phyloP scores from a whole-genome alignment of 495 filamentous ascomycete species.

The Trichoderma asperelloides region DNA sequence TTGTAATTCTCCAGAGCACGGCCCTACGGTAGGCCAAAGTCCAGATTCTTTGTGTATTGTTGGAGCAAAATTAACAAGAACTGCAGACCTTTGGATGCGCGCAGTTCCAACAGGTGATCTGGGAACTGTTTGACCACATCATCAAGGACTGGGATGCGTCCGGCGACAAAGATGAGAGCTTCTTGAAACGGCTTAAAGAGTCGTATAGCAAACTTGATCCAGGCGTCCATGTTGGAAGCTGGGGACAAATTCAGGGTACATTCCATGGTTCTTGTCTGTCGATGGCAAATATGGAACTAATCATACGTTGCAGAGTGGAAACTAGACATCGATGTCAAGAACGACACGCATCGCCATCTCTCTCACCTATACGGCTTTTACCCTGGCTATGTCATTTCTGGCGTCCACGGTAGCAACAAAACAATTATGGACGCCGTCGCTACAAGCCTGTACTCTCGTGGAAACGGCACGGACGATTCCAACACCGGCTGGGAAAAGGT shows the following conservation, averaged over 20 bases:
- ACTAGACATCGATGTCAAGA: constrained; percentile 31
- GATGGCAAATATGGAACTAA: background rate
- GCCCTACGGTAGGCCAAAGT: constrained; percentile 25
- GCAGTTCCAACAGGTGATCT: constrained; percentile 5
- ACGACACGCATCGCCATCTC: constrained; percentile 43
- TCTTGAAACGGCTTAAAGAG: background rate
- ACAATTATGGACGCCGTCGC: constrained; percentile 32
- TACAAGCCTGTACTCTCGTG: constrained; percentile 23
- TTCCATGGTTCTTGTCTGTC: background rate
- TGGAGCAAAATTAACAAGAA: background rate
- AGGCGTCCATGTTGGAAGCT: background rate
- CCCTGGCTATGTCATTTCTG: constrained; percentile 36
- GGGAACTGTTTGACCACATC: constrained; percentile 3
- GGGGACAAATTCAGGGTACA: constrained; percentile 1
- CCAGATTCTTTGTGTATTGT: background rate
- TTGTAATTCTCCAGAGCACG: constrained; percentile 44
- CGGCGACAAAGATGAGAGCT: background rate
- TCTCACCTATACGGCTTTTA: constrained; percentile 45
- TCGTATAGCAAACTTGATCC: background rate
- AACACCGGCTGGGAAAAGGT: constrained; percentile 49
- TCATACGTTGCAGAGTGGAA: constrained; percentile 41
- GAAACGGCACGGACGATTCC: constrained; percentile 29
- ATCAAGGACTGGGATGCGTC: background rate
- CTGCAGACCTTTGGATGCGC: background rate
- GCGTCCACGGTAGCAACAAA: constrained; percentile 18